Evolutionary conservation across 164 flowering plant species (phyloP).

Genomic region (Buxus sempervirens): DNA sequence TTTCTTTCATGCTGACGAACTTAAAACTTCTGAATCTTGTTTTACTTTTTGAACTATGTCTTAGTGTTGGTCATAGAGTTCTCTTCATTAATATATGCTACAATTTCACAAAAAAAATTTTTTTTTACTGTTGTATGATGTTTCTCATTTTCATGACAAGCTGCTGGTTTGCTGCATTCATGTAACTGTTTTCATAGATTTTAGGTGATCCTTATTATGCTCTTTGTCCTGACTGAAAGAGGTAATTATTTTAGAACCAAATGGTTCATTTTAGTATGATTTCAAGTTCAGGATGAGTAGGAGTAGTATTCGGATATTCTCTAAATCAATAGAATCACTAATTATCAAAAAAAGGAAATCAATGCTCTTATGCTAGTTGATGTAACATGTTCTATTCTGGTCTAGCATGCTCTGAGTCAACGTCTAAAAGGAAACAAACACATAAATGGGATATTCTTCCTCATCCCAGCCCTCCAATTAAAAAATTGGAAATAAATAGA

Average conservation of each 20-base stretch:
- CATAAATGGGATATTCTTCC: neutral
- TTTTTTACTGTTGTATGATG: neutral
- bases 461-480: neutral
- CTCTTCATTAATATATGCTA: neutral
- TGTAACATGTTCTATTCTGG: neutral
- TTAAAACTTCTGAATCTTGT: neutral
- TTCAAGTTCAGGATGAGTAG: too few relatives aligned
- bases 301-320: too few relatives aligned
- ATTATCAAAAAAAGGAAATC: too few relatives aligned
- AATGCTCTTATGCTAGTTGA: too few relatives aligned
- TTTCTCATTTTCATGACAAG: neutral
- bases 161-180: neutral
- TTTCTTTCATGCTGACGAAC: too few relatives aligned
- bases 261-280: neutral
- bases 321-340: too few relatives aligned
- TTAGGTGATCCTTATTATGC: neutral
- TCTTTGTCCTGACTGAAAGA: neutral
- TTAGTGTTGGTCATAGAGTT: neutral
- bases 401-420: neutral
- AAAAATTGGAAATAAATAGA: too few relatives aligned
- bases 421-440: neutral
- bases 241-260: neutral
- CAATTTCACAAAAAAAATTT: too few relatives aligned
- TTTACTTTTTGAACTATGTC: neutral
- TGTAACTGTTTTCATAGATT: neutral